Evolutionary conservation across 73 alveolate genomes (phyloP), one percentile per base, ranked within the genome.

Genomic region (Tetrahymena borealis): DNA sequence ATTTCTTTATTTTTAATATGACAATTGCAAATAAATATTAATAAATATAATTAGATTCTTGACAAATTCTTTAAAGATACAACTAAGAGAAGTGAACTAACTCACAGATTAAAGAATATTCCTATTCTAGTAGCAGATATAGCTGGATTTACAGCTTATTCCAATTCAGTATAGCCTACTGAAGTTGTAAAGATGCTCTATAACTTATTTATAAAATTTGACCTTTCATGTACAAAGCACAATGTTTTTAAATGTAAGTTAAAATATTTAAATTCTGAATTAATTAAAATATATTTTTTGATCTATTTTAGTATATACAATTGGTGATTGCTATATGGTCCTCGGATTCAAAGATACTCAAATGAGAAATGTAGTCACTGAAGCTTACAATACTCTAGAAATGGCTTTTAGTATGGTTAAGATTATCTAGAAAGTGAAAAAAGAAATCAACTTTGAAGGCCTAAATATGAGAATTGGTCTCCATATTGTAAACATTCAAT

Each of bases 281-380:
- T 39, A 7, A 39, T 39, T 9, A 39, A 39, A 39, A 12, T 9
- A 39, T 39, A 39, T 39, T 39, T 39, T 39, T 39, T 39, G n/a
- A 39, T 39, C 43, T 39, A 39, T 39, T 39, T 39, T 39, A 60
- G 85, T 93, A 13, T 91, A 93, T 16, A 93, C 96, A 11, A 93
- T 93, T 90, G 96, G 96, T 18, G 96, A 93, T 32, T 93, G 96
- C 33, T 93, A 93, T 90, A 93, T 93, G 35, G 96, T 90, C 11
- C 39, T 93, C 7, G 96, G 96, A 38, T 78, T 90, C 79, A 93
- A 60, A 20, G 96, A 93, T 20, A 60, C 41, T 35, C 36, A 93
- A 28, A 24, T 43, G 37, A 38, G 96, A 31, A 91, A 93, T 93
- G 85, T 78, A 16, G 40, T 38, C 18, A 39, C 42, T 28, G 96